phyloP scores from a whole-genome alignment of 176 grass and related monocot genomes.

The Aegilops tauschii region DNA sequence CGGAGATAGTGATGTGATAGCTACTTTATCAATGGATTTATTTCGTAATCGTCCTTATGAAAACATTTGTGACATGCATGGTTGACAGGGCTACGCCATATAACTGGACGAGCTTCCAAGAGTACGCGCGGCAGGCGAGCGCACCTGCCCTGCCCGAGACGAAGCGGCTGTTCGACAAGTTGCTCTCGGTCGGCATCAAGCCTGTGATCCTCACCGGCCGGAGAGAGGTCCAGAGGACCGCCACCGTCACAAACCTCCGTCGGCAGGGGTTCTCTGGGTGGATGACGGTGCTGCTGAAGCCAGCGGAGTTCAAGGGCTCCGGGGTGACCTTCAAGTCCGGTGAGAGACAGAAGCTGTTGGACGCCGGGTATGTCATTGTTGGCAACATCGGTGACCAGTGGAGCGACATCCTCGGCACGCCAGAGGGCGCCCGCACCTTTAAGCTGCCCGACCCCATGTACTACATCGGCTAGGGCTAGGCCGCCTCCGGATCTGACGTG shows the following conservation, averaged over 20 bases:
- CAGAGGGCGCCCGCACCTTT: no score
- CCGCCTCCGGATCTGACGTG: no score
- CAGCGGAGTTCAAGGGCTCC: background rate
- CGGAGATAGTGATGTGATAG: no score
- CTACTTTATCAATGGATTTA: no score
- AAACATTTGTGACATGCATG: no score
- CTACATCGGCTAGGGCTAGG: no score
- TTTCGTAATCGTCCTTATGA: no score
- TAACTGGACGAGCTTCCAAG: conserved; percentile 22
- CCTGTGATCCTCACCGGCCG: conserved; percentile 47
- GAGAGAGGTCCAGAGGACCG: conserved; percentile 1
- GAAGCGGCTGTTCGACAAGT: conserved; percentile 27
- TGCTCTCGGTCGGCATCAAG: conserved; percentile 22
- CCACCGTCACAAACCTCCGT: conserved; percentile 16
- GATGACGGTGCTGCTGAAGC: conserved; percentile 43
- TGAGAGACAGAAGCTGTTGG: conserved; percentile 32
- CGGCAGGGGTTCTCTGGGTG: conserved; percentile 20
- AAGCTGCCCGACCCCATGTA: no score
- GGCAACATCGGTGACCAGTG: conserved; percentile 62
- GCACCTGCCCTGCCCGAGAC: conserved; percentile 38
- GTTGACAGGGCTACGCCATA: background rate
- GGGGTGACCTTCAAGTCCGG: background rate
- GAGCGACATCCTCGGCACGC: conserved; percentile 46
- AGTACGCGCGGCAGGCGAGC: conserved; percentile 24
- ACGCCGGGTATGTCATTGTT: conserved; percentile 31